A percentile compares a stretch with the other conserved stretches of the same genome.
Conservation (phyloP, 108 stramenopile genomes). For the Nitzschia palea region DNA sequence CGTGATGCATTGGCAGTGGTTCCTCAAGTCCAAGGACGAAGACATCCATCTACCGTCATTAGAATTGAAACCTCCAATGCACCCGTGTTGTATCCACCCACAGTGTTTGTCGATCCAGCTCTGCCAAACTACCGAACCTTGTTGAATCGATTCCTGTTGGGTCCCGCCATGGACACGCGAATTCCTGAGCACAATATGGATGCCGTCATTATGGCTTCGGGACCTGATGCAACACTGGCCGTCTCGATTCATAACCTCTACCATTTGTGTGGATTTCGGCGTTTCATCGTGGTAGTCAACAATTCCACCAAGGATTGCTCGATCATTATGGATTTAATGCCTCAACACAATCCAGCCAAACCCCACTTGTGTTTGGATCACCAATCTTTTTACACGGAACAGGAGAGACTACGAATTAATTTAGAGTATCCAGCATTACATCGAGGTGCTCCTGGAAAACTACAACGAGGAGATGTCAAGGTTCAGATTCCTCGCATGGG, state of each 20-base stretch:
- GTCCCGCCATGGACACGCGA: not conserved
- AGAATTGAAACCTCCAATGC: not conserved
- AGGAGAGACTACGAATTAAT: not conserved
- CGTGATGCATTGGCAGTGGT: too few species aligned
- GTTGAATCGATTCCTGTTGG: not conserved
- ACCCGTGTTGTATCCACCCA: not conserved
- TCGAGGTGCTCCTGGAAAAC: conserved; percentile 4
- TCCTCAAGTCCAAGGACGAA: too few species aligned
- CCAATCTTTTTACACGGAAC: not conserved
- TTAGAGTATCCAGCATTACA: not conserved
- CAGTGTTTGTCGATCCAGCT: not conserved
- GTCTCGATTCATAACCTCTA: conserved; percentile 12
- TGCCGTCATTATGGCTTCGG: conserved; percentile 12
- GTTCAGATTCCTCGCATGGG: conserved; percentile 11
- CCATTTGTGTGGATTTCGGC: conserved; percentile 19
- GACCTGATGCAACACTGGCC: conserved; percentile 10
- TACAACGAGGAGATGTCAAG: conserved; percentile 2
- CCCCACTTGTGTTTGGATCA: conserved; percentile 10
- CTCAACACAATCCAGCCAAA: conserved; percentile 12
- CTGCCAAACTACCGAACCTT: conserved; percentile 2
- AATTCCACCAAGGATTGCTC: conserved; percentile 7
- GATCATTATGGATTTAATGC: conserved; percentile 4
- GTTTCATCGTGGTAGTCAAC: conserved; percentile 16
- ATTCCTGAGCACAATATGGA: conserved; percentile 13
- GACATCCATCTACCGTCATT: not conserved